Percentiles rank a stretch among this genome's conserved stretches.
Conservation (phyloP, 2,329 filamentous ascomycete genomes). For the Colletotrichum simmondsii region DNA sequence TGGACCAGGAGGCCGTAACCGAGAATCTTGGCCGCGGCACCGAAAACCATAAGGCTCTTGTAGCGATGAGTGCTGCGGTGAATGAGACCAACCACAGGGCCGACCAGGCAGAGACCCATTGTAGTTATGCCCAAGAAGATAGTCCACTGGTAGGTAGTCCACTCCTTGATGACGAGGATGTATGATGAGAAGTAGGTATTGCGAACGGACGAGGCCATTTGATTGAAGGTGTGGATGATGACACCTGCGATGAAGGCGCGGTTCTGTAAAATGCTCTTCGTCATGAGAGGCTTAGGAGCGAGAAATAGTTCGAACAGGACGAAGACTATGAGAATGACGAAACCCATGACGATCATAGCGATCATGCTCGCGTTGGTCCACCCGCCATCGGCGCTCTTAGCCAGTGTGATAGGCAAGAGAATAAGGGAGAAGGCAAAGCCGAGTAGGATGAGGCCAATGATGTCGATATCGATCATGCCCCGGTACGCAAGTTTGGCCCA, state of each 20-base stretch:
- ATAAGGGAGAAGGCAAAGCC: too few species aligned
- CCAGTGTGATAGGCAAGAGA: too few species aligned
- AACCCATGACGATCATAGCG: too few species aligned
- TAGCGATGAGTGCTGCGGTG: conserved; percentile 52
- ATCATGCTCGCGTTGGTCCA: too few species aligned
- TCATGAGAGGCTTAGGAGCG: conserved; percentile 46
- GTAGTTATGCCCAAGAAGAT: conserved; percentile 52
- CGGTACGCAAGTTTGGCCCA: too few species aligned
- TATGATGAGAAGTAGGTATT: conserved; percentile 49
- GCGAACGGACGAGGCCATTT: conserved; percentile 47
- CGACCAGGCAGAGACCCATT: conserved; percentile 49
- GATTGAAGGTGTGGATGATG: conserved; percentile 45
- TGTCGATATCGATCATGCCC: too few species aligned
- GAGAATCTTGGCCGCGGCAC: conserved; percentile 39
- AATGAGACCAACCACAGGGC: conserved; percentile 48
- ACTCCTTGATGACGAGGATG: conserved; percentile 52
- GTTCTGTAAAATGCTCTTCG: conserved; percentile 44
- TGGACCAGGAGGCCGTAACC: not conserved
- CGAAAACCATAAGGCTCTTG: conserved; percentile 53
- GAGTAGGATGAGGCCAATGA: too few species aligned
- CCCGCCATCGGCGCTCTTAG: too few species aligned
- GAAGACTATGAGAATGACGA: too few species aligned
- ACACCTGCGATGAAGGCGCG: conserved; percentile 44
- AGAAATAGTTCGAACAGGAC: conserved; percentile 38
- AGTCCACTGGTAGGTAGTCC: conserved; percentile 53